Conservation (phyloP, 225 moss, liverwort and hornwort genomes). For the Asterella californica region DNA sequence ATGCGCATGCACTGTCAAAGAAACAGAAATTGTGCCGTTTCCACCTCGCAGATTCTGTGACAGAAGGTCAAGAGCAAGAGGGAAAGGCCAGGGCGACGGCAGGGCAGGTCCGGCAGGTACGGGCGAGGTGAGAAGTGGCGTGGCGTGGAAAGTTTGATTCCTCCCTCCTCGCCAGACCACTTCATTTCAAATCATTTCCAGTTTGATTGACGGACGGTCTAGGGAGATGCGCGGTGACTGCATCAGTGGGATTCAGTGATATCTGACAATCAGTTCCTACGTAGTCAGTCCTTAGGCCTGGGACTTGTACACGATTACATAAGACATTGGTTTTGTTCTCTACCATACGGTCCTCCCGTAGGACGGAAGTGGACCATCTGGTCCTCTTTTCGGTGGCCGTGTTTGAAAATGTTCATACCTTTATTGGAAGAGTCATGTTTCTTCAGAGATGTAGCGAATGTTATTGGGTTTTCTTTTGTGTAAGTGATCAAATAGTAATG, state of each 20-base stretch:
- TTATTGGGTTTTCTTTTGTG: no score
- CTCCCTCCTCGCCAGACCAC: not conserved
- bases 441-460: no score
- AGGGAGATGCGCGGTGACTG: not conserved
- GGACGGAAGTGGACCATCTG: no score
- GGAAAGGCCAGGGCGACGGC: not conserved
- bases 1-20: not conserved
- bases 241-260: not conserved
- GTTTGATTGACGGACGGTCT: not conserved
- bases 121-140: not conserved
- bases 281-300: no score
- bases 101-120: not conserved
- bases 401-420: no score
- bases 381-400: no score
- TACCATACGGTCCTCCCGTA: no score
- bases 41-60: not conserved
- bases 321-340: no score
- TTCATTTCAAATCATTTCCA: constrained; percentile 1
- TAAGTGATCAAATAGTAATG: no score
- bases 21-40: not conserved
- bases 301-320: no score
- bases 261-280: no score
- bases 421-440: no score
- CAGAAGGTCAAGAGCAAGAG: not conserved
- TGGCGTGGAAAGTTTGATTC: constrained; percentile 4